A percentile compares a stretch with the other conserved stretches of the same genome.
Conservation (phyloP, 2,329 filamentous ascomycete species). For the Colletotrichum limetticola region DNA sequence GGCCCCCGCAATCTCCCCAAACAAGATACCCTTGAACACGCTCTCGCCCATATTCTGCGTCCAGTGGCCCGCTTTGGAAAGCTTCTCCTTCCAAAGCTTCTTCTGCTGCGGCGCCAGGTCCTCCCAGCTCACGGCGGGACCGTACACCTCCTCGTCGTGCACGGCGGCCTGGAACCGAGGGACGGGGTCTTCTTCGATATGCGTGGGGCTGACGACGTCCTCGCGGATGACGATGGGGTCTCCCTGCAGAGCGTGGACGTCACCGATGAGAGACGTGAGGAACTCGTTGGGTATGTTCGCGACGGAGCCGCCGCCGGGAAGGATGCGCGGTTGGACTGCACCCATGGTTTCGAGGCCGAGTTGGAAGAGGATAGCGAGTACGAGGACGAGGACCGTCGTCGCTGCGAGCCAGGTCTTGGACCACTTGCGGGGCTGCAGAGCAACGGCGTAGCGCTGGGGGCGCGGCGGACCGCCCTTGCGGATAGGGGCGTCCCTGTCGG, state of each 20-base stretch:
- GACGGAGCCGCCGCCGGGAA: not conserved
- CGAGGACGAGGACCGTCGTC: slow-evolving; percentile 65
- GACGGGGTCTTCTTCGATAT: slow-evolving; percentile 36
- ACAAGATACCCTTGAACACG: slow-evolving; percentile 81
- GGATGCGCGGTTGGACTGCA: slow-evolving; percentile 57
- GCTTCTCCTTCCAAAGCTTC: slow-evolving; percentile 74
- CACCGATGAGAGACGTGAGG: slow-evolving; percentile 50
- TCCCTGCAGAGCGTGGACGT: slow-evolving; percentile 42
- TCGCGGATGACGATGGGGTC: slow-evolving; percentile 53
- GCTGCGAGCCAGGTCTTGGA: slow-evolving; percentile 62
- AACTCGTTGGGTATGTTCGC: slow-evolving; percentile 43
- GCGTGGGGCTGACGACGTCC: slow-evolving; percentile 39
- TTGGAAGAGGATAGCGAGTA: slow-evolving; percentile 72
- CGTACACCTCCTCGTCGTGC: slow-evolving; percentile 59
- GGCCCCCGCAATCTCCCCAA: slow-evolving; percentile 75
- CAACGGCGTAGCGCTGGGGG: slow-evolving; percentile 77
- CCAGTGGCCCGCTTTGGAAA: slow-evolving; percentile 81
- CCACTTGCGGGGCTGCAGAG: slow-evolving; percentile 63
- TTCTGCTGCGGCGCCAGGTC: slow-evolving; percentile 73
- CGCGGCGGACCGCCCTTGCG: slow-evolving; percentile 53
- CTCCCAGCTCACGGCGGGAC: slow-evolving; percentile 74
- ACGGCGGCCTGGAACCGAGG: slow-evolving; percentile 52
- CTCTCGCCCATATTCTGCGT: slow-evolving; percentile 80
- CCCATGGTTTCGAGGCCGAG: slow-evolving; percentile 73
- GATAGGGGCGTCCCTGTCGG: slow-evolving; percentile 47